Evolutionary conservation across 257 asterid genomes (phyloP).

Genomic region (Nemophila menziesii): DNA sequence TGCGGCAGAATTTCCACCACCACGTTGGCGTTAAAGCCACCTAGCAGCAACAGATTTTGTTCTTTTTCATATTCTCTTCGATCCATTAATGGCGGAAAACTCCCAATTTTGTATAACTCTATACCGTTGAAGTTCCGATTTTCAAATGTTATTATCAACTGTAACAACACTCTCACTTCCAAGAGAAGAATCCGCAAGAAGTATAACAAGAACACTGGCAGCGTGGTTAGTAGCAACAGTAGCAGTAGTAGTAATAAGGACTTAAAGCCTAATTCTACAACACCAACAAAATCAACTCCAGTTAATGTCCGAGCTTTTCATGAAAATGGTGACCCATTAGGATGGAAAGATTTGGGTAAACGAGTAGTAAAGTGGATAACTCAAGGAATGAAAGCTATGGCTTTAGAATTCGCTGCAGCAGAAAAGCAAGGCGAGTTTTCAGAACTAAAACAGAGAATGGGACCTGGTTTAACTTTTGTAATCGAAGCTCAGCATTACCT

Average conservation of each 20-base stretch:
- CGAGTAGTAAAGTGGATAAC: constrained; percentile 64
- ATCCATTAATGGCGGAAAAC: constrained; percentile 9
- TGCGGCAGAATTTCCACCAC: constrained; percentile 43
- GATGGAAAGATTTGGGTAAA: constrained; percentile 75
- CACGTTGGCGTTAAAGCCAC: constrained; percentile 29
- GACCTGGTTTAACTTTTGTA: constrained; percentile 75
- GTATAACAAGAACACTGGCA: constrained; percentile 3
- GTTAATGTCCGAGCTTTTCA: constrained; percentile 25
- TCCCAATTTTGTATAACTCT: neutral
- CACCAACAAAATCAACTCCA: constrained; percentile 4
- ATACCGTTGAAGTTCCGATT: constrained; percentile 12
- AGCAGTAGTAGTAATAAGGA: neutral
- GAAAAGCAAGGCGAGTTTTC: constrained; percentile 69
- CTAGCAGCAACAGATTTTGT: constrained; percentile 1
- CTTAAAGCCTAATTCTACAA: neutral
- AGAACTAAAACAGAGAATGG: constrained; percentile 60
- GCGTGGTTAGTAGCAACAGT: neutral
- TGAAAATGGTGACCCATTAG: constrained; percentile 79
- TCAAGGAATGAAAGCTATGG: constrained; percentile 89
- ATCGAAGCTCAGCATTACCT: constrained; percentile 90
- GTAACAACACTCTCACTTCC: constrained; percentile 15
- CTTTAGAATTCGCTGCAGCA: constrained; percentile 49
- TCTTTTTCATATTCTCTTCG: constrained; percentile 5
- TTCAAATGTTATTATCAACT: constrained; percentile 8
- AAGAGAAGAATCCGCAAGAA: constrained; percentile 26